A percentile compares a stretch with the other conserved stretches of the same genome.
Conservation (phyloP, 352 stramenopile species). For the Saprolegnia diclina region DNA sequence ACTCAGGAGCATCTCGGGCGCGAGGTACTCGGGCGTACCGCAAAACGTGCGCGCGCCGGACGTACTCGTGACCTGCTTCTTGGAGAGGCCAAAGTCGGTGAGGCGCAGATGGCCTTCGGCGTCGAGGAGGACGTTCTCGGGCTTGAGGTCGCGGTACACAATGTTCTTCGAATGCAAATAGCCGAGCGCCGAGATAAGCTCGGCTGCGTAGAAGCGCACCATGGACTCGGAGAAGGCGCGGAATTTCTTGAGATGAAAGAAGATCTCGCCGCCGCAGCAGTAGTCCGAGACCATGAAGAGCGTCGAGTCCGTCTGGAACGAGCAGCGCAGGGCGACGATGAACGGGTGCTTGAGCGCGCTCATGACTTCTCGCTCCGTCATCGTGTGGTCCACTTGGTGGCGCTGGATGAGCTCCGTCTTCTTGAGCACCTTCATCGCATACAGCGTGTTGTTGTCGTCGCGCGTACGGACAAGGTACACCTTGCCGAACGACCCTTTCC, state of each 20-base stretch:
- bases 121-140: slow-evolving; percentile 92
- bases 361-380: slow-evolving; percentile 86
- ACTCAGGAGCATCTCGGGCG: slow-evolving; percentile 85
- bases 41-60: slow-evolving; percentile 86
- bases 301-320: slow-evolving; percentile 88
- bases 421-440: slow-evolving; percentile 84
- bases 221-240: slow-evolving; percentile 85
- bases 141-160: slow-evolving; percentile 92
- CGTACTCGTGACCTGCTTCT: slow-evolving; percentile 62
- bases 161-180: slow-evolving; percentile 90
- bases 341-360: slow-evolving; percentile 93
- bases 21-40: slow-evolving; percentile 83
- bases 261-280: slow-evolving; percentile 87
- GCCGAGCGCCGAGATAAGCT: slow-evolving; percentile 85
- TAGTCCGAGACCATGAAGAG: slow-evolving; percentile 90
- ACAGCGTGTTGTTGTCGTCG: slow-evolving; percentile 23
- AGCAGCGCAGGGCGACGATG: slow-evolving; percentile 92
- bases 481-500: slow-evolving; percentile 96
- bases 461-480: slow-evolving; percentile 96
- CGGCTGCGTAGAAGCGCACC: slow-evolving; percentile 89
- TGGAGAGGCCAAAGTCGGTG: slow-evolving; percentile 92
- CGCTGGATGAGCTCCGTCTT: slow-evolving; percentile 86
- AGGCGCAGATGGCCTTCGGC: slow-evolving; percentile 86
- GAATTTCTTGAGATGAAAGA: slow-evolving; percentile 90
- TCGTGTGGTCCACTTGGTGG: slow-evolving; percentile 83